Base-by-base conservation (phyloP, 169 alveolate species). In the Plasmodium knowlesi region DNA sequence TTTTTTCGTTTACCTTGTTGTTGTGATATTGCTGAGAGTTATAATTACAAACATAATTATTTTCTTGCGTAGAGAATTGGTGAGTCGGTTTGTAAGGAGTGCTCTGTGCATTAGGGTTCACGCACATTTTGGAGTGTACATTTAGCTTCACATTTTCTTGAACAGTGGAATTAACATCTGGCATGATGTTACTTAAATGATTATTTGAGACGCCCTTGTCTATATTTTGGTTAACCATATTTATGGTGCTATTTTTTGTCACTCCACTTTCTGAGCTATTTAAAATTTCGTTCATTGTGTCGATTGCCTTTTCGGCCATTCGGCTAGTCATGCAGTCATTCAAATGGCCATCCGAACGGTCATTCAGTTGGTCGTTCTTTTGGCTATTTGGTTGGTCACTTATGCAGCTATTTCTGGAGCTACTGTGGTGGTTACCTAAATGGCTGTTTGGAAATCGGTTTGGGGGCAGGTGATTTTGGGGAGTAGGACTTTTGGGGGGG, bases 141-240 rank as follows among this genome's bases (percentile, higher is more conserved):
- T 89, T 78, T 39, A 57, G 50, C 39, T 89, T 89, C 28, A 89
- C 50, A 25, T 89, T 89, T 39, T 71, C 57, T 61, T 89, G 88
- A 16, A 34, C 43, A 41, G 67, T 54, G 32, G 72, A 19, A 2
- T 89, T 79, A 19, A 89, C 28, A 10, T 89, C 61, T 41, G 94
- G 30, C 39, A 70, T 43, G 39, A 81, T 67, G 72, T 80, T 89
- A 37, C 32, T 89, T 73, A 89, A 67, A 80, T 80, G 91, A 37
- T 54, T 79, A 43, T 89, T 83, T 46, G 82, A 32, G 34, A 89
- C 71, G 37, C n/a, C 39, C 53, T 89, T 79, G 73, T 89, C 90
- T 39, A 89, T 46, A 80, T 89, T 89, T 79, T 89, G 91, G 80
- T 89, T 89, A 67, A 89, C 80, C 22, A 79, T 57, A 80, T 89